Base-by-base conservation (phyloP, 352 stramenopile species). In the Phytophthora uliginosa region DNA sequence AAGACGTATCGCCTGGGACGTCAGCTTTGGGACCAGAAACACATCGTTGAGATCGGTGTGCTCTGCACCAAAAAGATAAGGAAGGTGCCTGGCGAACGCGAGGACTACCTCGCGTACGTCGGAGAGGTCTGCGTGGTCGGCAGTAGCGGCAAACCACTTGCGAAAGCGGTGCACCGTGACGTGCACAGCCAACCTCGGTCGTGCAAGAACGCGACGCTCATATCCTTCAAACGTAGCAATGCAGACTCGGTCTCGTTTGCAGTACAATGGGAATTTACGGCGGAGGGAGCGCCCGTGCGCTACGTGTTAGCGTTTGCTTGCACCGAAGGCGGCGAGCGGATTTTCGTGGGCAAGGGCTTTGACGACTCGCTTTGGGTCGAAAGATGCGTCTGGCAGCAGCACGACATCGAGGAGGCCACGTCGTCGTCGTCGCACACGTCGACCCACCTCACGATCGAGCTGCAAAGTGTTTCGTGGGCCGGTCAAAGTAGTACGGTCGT, bases 11-110 rank as follows among this genome's bases (percentile, higher is more conserved):
- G 75, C 26, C 42, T 85, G 26, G 75, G 75, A 20, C 69, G 78
- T 2, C 77, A 83, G 56, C 47, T 83, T n/a, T 85, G 75, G 75
- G 75, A 83, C 26, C 64, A 78, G 31, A 83, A 83, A 42, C 78
- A 85, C 60, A 79, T 85, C 59, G 75, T 85, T 18, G 78, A 85
- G 31, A 73, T 85, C 20, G 78, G 78, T 7, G 40, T 85, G 13
- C 52, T 85, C 20, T 83, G 78, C 53, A 79, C 73, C 26, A 81
- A 74, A 55, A 81, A 76, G 22, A 47, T 62, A 8, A 42, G 59
- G 26, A 71, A 58, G 69, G 62, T 55, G 12, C 58, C 73, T 12
- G 59, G 64, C 20, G 66, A 74, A n/a, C 72, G 58, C 8, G 61
- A 74, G 56, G 56, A 66, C 17, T 83, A 79, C 51, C 48, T 77